Base-by-base conservation (phyloP, 1,284 basidiomycete species). In the Cystobasidium slooffiae region DNA sequence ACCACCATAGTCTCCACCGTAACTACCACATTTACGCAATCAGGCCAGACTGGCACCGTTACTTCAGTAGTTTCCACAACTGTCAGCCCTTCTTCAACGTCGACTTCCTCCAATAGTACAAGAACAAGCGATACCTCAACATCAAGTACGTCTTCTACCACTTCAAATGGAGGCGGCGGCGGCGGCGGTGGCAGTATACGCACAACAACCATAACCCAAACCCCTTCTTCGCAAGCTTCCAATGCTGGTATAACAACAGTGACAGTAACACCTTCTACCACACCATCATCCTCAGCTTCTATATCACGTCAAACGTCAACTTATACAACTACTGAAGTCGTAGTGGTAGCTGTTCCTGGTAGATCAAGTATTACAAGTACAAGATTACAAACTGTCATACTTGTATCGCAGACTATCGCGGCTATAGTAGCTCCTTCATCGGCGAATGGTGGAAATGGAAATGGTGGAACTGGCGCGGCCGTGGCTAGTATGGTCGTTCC, bases 371-470 rank as follows among this genome's bases (percentile, higher is more conserved):
- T 53, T 20, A 73, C 70, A 14, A 41, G 39, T 5, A 73, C 70
- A 16, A 61, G 63, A 22, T 46, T 65, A 53, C 70, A 73, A 51
- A 73, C 70, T 37, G 70, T 73, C 16, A 56, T 73, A 43, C 58
- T 62, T n/a, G 53, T 73, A 12, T 56, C 62, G 3, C 70, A 59
- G 9, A 62, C 69, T 41, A 63, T 72, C 8, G 69, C 61, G 22
- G 69, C 58, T 12, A 63, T 72, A 1, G 69, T 72, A 3, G 46
- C 69, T 46, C 58, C 66, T 18, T 31, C 22, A 39, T 41, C 37
- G 22, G 51, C 44, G 9, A 46, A 66, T 31, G 20, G 47, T 53
- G 51, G 49, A 18, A 24, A 22, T n/a, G 24, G n/a, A 7, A 37
- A 37, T 56, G 53, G 53, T 56, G 53, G 53, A 12, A 12, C 61